Base-by-base conservation (phyloP, 805 yeast species). In the Spathaspora arborariae region DNA sequence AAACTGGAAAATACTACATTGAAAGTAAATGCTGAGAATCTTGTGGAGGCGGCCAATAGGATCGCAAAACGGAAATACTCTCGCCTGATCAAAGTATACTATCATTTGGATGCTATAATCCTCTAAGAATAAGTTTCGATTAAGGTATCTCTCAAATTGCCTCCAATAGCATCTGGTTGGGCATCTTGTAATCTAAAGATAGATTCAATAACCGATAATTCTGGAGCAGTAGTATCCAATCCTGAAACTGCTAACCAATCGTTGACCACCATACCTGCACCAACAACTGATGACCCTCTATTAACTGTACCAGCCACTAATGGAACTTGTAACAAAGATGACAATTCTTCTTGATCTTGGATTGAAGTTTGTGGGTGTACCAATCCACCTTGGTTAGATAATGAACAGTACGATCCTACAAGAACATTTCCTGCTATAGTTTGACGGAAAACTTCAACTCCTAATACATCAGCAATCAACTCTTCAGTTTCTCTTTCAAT, bases 401-500 rank as follows among this genome's bases (percentile, higher is more conserved):
- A 77, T 20, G 96, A 72, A 70, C 98, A 92, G 73, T 94, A 94
- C 5, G 96, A 87, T 48, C 99, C 99, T 45, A 94, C 99, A 51
- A 94, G 78, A 48, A 94, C 97, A 69, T 94, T 92, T 57, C 97
- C 97, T 11, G 99, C 97, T 58, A 94, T 91, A 41, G 99, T 94
- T 72, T 94, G 99, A 75, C 98, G 85, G 80, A 94, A 94, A 40
- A 94, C 99, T 72, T 94, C 99, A 45, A 94, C 99, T 50, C 99
- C 99, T 49, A 94, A 78, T 13, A 91, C 97, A 68, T 94, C 99
- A 40, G 98, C 96, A 64, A 94, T 94, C 58, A 94, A 75, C 74
- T 94, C 99, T 74, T 94, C 99, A 45, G 99, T 94, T 72, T 94
- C 99, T 66, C 99, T 85, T 76, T 94, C 99, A 55, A 94, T 89